Conservation (phyloP, 495 filamentous ascomycete genomes). For the Aspergillus ellipticus region DNA sequence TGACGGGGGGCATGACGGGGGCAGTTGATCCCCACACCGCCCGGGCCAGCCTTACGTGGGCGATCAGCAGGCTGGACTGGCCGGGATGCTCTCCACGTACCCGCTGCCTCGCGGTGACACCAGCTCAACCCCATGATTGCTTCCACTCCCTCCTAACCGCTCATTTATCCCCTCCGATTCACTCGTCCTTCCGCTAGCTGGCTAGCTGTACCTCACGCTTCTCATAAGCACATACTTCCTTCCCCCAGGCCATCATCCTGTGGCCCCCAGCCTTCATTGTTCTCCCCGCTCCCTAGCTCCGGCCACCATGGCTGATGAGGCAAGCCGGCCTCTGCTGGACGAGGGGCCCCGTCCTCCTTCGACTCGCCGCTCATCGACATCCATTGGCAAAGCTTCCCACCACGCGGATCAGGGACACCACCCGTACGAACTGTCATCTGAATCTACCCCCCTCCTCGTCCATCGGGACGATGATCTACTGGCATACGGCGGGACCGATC, state of each 20-base stretch:
- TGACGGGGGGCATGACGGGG: too few species aligned
- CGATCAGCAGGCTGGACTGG: background rate
- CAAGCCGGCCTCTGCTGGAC: conserved; percentile 28
- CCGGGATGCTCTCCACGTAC: background rate
- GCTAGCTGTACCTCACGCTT: background rate
- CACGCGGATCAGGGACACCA: conserved; percentile 14
- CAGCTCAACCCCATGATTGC: background rate
- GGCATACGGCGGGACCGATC: conserved; percentile 32
- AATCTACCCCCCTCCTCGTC: conserved; percentile 42
- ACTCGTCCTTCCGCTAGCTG: background rate
- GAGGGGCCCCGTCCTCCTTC: conserved; percentile 20
- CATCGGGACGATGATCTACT: conserved; percentile 32
- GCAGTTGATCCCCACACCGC: background rate
- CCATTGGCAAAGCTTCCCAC: conserved; percentile 7
- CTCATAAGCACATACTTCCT: background rate
- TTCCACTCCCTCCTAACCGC: background rate
- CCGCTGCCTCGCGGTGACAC: background rate
- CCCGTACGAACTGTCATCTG: conserved; percentile 37
- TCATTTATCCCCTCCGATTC: background rate
- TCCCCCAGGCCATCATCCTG: background rate
- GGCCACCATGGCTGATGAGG: conserved; percentile 37
- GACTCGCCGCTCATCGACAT: conserved; percentile 11
- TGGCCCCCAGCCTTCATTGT: conserved; percentile 7
- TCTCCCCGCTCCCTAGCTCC: conserved; percentile 9
- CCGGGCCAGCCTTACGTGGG: background rate